Evolutionary conservation across 164 flowering plant genomes (phyloP).

Genomic region (Akebia trifoliata): DNA sequence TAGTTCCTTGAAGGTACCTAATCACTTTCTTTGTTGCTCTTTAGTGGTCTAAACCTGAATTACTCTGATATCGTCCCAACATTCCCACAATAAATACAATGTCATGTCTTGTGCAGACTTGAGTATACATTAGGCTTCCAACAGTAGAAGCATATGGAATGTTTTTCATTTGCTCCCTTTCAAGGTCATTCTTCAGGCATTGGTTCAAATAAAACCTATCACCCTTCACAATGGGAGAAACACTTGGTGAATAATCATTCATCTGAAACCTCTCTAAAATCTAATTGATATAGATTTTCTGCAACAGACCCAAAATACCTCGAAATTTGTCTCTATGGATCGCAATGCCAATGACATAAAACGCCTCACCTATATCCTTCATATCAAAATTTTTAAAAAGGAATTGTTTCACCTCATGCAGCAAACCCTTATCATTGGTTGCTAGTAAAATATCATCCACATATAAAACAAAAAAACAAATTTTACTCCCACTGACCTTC

Average conservation of each 20-base stretch:
- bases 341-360: conserved; percentile 20
- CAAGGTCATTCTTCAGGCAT: not conserved
- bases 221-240: no score
- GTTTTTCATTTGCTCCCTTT: not conserved
- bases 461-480: conserved; percentile 14
- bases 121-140: conserved; percentile 1
- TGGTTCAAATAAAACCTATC: no score
- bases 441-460: conserved; percentile 19
- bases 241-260: no score
- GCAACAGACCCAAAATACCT: not conserved
- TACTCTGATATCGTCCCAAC: not conserved
- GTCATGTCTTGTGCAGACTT: not conserved
- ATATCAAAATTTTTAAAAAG: conserved; percentile 19
- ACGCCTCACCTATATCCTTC: conserved; percentile 22
- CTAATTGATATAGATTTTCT: not conserved
- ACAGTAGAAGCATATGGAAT: not conserved
- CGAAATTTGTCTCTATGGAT: conserved; percentile 8
- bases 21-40: not conserved
- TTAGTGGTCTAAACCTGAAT: not conserved
- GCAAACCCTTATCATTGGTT: conserved; percentile 15
- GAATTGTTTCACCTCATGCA: conserved; percentile 17
- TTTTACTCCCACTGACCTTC: conserved; percentile 20
- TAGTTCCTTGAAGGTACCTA: no score
- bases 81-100: not conserved
- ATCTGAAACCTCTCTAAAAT: no score